phyloP scores from a whole-genome alignment of 2,329 filamentous ascomycete species.

The Cercospora beticola region DNA sequence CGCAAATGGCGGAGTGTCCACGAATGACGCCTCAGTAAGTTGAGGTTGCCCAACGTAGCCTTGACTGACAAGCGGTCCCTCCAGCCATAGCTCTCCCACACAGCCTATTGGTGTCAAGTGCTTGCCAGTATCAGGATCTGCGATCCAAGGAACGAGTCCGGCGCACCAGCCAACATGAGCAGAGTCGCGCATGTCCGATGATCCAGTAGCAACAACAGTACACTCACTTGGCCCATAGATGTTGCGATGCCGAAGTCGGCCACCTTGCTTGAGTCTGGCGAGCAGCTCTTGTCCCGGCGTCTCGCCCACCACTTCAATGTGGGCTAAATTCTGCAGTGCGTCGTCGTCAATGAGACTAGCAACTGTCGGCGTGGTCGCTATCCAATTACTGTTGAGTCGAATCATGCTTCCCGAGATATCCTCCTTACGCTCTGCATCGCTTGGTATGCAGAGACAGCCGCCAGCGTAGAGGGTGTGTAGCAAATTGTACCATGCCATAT shows the following conservation, averaged over 20 bases:
- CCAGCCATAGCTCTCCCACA: slow-evolving; percentile 47
- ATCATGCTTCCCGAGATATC: background rate
- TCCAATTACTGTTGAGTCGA: background rate
- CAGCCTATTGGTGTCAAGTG: slow-evolving; percentile 8
- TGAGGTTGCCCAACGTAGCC: slow-evolving; percentile 41
- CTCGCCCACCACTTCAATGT: slow-evolving; percentile 8
- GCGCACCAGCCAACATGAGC: background rate
- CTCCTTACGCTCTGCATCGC: background rate
- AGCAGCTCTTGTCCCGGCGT: background rate
- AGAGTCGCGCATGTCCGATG: background rate
- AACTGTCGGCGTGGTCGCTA: background rate
- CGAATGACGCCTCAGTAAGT: background rate
- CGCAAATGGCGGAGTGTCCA: background rate
- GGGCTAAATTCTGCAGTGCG: background rate
- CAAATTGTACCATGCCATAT: background rate
- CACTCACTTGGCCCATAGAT: slow-evolving; percentile 11
- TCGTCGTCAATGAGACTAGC: slow-evolving; percentile 1
- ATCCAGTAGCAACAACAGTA: background rate
- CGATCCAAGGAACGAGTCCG: background rate
- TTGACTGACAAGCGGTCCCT: slow-evolving; percentile 47
- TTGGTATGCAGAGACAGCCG: slow-evolving; percentile 2
- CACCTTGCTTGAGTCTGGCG: background rate
- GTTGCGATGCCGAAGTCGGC: background rate
- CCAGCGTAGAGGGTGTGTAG: slow-evolving; percentile 1
- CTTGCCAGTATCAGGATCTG: background rate